phyloP scores from a whole-genome alignment of 768 basidiomycete genomes.

The Pulveroboletus sp. region DNA sequence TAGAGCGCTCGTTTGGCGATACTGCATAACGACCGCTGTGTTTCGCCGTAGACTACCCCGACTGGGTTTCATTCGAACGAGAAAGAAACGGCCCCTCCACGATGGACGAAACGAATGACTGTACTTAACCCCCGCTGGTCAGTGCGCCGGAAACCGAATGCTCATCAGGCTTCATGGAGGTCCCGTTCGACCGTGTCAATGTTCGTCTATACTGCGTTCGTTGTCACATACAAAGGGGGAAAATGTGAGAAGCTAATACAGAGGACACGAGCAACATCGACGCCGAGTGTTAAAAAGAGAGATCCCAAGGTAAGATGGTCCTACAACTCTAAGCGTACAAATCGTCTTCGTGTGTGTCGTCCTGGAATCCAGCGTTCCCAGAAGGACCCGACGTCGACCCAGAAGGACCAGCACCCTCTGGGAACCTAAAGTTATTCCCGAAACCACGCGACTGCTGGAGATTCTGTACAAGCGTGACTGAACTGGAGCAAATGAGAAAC shows the following conservation, averaged over 20 bases:
- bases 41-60: too few relatives aligned
- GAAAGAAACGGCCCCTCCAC: too few relatives aligned
- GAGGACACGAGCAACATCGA: background rate
- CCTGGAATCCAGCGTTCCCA: conserved; percentile 77
- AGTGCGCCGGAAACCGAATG: too few relatives aligned
- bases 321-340: conserved; percentile 62
- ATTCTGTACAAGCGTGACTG: conserved; percentile 47
- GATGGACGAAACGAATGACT: too few relatives aligned
- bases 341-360: conserved; percentile 87
- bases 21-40: too few relatives aligned
- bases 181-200: too few relatives aligned
- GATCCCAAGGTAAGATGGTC: background rate
- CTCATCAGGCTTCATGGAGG: background rate
- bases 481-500: background rate
- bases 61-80: too few relatives aligned
- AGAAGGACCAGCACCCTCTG: conserved; percentile 53
- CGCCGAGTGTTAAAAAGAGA: background rate
- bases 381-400: conserved; percentile 38
- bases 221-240: background rate
- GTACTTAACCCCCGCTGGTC: too few relatives aligned
- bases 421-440: conserved; percentile 98
- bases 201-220: conserved; percentile 9
- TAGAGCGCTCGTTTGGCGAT: too few relatives aligned
- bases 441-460: conserved; percentile 89
- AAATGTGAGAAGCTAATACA: conserved; percentile 5